Conservation (phyloP, 148 eudicot genomes). For the Rhododendron vialii region DNA sequence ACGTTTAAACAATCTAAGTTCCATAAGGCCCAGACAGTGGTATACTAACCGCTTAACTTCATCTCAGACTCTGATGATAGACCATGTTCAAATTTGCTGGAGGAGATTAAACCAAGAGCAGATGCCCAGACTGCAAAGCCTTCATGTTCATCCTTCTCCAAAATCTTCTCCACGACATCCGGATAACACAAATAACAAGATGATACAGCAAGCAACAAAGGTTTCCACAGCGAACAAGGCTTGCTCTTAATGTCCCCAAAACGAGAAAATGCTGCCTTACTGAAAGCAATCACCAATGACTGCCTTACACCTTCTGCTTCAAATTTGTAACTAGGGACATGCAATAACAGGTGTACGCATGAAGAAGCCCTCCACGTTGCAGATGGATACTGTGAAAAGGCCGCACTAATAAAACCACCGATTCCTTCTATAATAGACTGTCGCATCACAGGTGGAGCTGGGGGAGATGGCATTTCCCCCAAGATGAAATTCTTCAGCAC, state of each 20-base stretch:
- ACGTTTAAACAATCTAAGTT: background rate
- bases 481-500: constrained; percentile 38
- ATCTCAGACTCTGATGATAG: constrained; percentile 55
- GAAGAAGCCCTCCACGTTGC: constrained; percentile 63
- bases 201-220: constrained; percentile 60
- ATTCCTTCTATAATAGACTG: constrained; percentile 54
- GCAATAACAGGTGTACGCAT: constrained; percentile 52
- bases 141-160: constrained; percentile 47
- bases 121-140: constrained; percentile 55
- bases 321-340: constrained; percentile 35
- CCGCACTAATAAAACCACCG: constrained; percentile 49
- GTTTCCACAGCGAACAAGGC: constrained; percentile 53
- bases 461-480: constrained; percentile 37
- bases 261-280: constrained; percentile 53
- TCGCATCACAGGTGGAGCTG: constrained; percentile 53
- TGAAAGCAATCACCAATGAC: constrained; percentile 51
- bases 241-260: constrained; percentile 36
- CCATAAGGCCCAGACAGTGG: background rate
- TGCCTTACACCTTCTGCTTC: constrained; percentile 48
- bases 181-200: constrained; percentile 69
- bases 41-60: constrained; percentile 50
- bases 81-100: constrained; percentile 30
- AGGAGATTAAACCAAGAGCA: constrained; percentile 42
- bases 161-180: constrained; percentile 40
- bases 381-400: constrained; percentile 61